Evolutionary conservation across 352 stramenopile species (phyloP), one percentile per base, ranked within the genome.

Genomic region (Plasmopara muralis): DNA sequence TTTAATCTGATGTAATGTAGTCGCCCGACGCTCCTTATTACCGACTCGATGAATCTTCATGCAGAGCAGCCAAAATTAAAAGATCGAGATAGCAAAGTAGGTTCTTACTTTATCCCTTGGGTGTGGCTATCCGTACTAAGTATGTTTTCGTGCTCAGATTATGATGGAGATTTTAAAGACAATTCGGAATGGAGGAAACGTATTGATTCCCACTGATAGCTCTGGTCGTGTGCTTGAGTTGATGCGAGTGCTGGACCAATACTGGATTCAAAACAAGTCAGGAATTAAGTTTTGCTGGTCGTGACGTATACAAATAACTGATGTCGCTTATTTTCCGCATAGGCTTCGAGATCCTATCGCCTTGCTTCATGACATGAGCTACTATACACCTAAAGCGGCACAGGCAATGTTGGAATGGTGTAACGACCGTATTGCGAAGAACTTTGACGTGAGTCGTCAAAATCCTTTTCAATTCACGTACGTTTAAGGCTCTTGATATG

Each of bases 241-340:
- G 7, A 87, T 98, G 55, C 78, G 96, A n/a, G 69, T 98, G 3
- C 57, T 98, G 16, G 83, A 98, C 58, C 79, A 96, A 66, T 95
- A 97, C 66, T 98, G 95, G 94, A 96, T 97, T 50, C 76, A 94
- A 48, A 93, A 98, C 66, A 96, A 97, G 70, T 89, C 82, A 28
- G 78, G 60, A 18, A 35, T 46, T 55, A 44, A 30, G 9, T 61
- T 20, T 30, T 31, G 16, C n/a, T 43, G 2, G 4, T 29, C 16
- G 30, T 38, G 18, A 25, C 44, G 4, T 57, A 16, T 39, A 53
- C 7, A 18, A 37, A 20, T 55, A 16, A 61, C 34, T 30, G 41
- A 37, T 57, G 12, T 12, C 33, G 37, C 10, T 47, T 6, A 46
- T 15, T 20, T 13, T 16, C 6, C 46, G 18, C 5, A 10, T 35